Percentiles rank a stretch among this genome's conserved stretches.
These are phyloP conservation scores for Eudorina sp. DNA, from an alignment of 139 green algal species.

Conservation along the genomic window DNA sequence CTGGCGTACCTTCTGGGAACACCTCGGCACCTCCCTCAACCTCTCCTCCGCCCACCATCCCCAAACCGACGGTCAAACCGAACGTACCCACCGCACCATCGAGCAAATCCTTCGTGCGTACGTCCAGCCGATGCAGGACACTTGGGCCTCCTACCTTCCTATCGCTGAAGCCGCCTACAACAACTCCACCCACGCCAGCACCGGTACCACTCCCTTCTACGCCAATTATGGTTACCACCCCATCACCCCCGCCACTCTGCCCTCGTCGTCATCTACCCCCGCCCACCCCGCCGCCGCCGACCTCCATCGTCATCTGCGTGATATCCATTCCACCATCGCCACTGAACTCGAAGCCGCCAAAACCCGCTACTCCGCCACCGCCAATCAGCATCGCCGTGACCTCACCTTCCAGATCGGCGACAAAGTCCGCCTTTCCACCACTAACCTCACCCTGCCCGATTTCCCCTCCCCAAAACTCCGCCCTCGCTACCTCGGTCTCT, in stretches of 20 bases:
- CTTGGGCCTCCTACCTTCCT: no score
- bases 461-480: conserved; percentile 38
- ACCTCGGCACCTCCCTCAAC: no score
- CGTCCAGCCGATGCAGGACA: no score
- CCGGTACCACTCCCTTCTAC: no score
- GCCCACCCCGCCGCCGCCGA: background rate
- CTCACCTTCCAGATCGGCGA: conserved; percentile 46
- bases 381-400: conserved; percentile 32
- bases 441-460: conserved; percentile 28
- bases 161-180: no score
- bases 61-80: no score
- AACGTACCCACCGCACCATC: no score
- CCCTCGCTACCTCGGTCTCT: conserved; percentile 38
- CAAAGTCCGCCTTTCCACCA: conserved; percentile 39
- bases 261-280: background rate
- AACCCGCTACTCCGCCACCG: background rate
- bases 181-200: no score
- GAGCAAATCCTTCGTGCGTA: no score
- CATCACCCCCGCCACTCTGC: conserved; percentile 28
- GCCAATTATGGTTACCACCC: no score
- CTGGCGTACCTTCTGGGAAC: no score
- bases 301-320: background rate
- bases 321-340: conserved; percentile 31
- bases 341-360: conserved; percentile 29
- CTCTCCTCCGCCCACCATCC: no score